Conservation (phyloP, 257 asterid species). For the Anisodus acutangulus region DNA sequence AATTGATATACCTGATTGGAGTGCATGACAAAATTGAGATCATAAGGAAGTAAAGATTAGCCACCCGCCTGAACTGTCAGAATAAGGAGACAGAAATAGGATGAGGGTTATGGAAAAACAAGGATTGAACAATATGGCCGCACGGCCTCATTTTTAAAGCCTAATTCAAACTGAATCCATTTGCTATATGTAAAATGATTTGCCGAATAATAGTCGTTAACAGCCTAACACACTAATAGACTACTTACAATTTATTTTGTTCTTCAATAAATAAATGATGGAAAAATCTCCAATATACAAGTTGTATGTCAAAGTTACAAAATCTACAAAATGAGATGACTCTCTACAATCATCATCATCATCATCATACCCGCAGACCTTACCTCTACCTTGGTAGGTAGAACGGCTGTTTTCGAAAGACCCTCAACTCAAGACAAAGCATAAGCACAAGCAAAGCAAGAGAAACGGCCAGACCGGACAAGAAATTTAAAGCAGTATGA, state of each 20-base stretch:
- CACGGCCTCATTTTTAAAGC: background rate
- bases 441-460: too few relatives aligned
- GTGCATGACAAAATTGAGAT: slow-evolving; percentile 98
- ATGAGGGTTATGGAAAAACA: slow-evolving; percentile 12
- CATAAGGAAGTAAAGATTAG: slow-evolving; percentile 98
- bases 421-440: too few relatives aligned
- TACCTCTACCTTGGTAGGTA: too few relatives aligned
- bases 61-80: slow-evolving; percentile 99
- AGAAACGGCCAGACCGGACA: too few relatives aligned
- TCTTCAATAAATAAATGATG: background rate
- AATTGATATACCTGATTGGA: slow-evolving; percentile 78
- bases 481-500: too few relatives aligned
- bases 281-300: background rate
- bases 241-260: background rate
- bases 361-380: too few relatives aligned
- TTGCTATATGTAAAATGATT: slow-evolving; percentile 9
- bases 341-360: too few relatives aligned
- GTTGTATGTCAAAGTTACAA: background rate
- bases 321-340: background rate
- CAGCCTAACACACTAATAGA: background rate
- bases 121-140: background rate
- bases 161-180: slow-evolving; percentile 2
- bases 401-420: too few relatives aligned
- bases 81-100: slow-evolving; percentile 45
- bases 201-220: background rate